Evolutionary conservation across 2,329 filamentous ascomycete species (phyloP), one percentile per base, ranked within the genome.

Genomic region (Fusarium tanahbumbuense): DNA sequence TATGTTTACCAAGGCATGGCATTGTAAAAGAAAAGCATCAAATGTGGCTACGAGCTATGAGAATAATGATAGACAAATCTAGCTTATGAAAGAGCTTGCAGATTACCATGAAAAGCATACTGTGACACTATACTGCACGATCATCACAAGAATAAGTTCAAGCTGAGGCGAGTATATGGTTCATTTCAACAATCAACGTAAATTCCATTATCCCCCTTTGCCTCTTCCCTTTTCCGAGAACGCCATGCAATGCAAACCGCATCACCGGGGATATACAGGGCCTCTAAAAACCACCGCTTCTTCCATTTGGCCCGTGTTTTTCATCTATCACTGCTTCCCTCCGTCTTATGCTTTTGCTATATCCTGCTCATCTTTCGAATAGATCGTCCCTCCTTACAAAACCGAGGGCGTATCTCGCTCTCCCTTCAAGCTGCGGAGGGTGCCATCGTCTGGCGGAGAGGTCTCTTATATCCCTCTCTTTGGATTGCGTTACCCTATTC

Each of bases 201-300:
- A 73, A 71, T 76, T 75, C 72, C 76, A 76, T 78, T 76, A 76
- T 76, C 73, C 73, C 65, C 70, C 72, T 68, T 71, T 73, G 65
- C 71, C 67, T 72, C 73, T 71, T 75, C 74, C 75, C 74, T 74
- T 76, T 75, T 73, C 76, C 75, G 72, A 75, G 71, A 80, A 80
- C 78, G 78, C 78, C 78, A 75, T 78, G 76, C 76, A 80, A 79
- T 79, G 78, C 78, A 79, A 79, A 79, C 76, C 74, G 77, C 78
- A 80, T 79, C 77, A 77, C 76, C 72, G 74, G 70, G 69, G 69
- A 77, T 76, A 77, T 73, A 75, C 71, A 68, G 72, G 64, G 67
- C 65, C 68, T 71, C 56, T 74, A 70, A 54, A 54, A 64, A 68
- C 61, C 65, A 44, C 70, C 44, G 28, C 70, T 62, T 58, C 44